Conservation (phyloP, 139 green algal genomes). For the Chlorella sp. region DNA sequence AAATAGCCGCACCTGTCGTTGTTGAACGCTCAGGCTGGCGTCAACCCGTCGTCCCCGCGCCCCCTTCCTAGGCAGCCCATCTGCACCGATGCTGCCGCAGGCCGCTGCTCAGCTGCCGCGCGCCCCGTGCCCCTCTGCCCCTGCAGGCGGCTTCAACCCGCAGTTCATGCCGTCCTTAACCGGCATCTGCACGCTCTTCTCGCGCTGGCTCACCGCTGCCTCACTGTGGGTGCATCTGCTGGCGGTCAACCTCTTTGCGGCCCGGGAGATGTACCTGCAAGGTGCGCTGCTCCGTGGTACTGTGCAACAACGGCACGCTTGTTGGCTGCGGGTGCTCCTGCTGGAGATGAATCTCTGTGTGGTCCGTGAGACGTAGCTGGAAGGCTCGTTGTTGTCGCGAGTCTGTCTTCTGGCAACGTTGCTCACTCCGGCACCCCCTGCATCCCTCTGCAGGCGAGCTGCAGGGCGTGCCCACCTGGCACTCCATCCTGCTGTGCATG, state of each 20-base stretch:
- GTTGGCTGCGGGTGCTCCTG: too few relatives aligned
- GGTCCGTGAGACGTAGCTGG: background rate
- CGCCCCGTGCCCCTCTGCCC: background rate
- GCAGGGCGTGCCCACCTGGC: slow-evolving; percentile 38
- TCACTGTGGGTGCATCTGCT: slow-evolving; percentile 74
- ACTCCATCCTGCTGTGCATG: slow-evolving; percentile 55
- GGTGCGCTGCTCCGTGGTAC: background rate
- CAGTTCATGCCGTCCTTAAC: slow-evolving; percentile 77
- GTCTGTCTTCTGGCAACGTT: background rate
- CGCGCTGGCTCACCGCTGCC: slow-evolving; percentile 57
- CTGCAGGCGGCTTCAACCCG: slow-evolving; percentile 67
- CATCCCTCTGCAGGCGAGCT: slow-evolving; percentile 46
- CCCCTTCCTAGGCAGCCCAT: too few relatives aligned
- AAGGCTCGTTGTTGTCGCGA: background rate
- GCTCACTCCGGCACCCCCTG: background rate
- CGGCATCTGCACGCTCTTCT: slow-evolving; percentile 71
- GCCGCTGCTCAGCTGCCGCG: too few relatives aligned
- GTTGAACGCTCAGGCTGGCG: too few relatives aligned
- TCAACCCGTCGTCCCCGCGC: background rate
- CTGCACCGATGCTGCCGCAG: too few relatives aligned
- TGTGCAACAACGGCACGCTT: too few relatives aligned
- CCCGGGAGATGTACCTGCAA: slow-evolving; percentile 49
- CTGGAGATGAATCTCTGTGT: background rate
- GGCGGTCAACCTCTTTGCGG: slow-evolving; percentile 74
- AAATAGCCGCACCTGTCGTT: too few relatives aligned